phyloP scores from a whole-genome alignment of 345 rosid species.

The Pugionium dolabratum region DNA sequence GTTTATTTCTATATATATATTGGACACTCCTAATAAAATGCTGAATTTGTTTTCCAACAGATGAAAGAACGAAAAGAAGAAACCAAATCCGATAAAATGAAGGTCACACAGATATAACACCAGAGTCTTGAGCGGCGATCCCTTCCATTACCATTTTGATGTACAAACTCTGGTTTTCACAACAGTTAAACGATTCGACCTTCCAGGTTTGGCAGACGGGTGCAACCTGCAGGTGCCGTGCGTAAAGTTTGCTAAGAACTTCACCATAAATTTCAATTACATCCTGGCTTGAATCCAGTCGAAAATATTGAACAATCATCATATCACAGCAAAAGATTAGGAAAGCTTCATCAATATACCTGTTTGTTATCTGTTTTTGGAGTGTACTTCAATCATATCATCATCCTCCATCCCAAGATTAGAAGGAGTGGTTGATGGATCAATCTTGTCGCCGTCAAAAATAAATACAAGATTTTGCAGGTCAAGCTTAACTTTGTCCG shows the following conservation, averaged over 20 bases:
- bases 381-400: conserved; percentile 81
- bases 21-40: conserved; percentile 3
- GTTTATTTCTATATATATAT: conserved; percentile 30
- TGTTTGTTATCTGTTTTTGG: conserved; percentile 51
- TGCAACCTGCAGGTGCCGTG: conserved; percentile 1
- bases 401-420: conserved; percentile 84
- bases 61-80: neutral
- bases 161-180: conserved; percentile 27
- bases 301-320: neutral
- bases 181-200: conserved; percentile 1
- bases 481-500: conserved; percentile 59
- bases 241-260: conserved; percentile 1
- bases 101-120: conserved; percentile 30
- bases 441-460: conserved; percentile 84
- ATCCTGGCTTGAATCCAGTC: conserved; percentile 14
- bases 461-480: conserved; percentile 51
- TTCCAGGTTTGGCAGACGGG: conserved; percentile 15
- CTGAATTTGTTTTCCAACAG: conserved; percentile 4
- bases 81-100: conserved; percentile 5
- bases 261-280: neutral
- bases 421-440: conserved; percentile 64
- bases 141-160: conserved; percentile 23
- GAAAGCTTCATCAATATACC: conserved; percentile 22
- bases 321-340: neutral
- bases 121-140: conserved; percentile 17